Percentiles rank a stretch among this genome's conserved stretches.
Conservation (phyloP, 2,329 filamentous ascomycete species). For the Diaporthe ampelina region DNA sequence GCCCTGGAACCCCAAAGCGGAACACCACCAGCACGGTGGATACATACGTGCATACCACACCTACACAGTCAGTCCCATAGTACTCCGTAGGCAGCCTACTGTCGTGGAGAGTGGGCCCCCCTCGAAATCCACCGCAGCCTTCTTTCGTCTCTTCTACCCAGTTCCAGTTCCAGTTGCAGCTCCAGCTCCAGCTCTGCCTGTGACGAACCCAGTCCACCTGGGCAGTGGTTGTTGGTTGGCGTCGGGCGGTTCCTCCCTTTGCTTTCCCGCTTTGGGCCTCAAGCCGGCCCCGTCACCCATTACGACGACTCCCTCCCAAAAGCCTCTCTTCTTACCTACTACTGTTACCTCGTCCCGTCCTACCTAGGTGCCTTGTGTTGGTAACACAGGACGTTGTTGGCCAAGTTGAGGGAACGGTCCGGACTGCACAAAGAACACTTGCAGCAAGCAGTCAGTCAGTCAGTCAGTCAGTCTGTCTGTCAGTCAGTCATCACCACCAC, state of each 20-base stretch:
- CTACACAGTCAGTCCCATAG: not conserved
- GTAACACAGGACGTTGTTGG: slow-evolving; percentile 1
- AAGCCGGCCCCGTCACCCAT: slow-evolving; percentile 28
- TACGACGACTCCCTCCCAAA: slow-evolving; percentile 30
- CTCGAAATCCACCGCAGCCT: not conserved
- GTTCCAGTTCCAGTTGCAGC: not conserved
- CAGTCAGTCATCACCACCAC: not conserved
- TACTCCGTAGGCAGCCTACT: not conserved
- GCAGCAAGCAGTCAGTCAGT: not conserved
- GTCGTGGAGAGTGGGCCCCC: slow-evolving; percentile 12
- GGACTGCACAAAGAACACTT: slow-evolving; percentile 19
- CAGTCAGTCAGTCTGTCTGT: not conserved
- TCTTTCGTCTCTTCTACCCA: slow-evolving; percentile 18
- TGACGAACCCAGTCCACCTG: slow-evolving; percentile 4
- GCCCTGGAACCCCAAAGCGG: slow-evolving; percentile 5
- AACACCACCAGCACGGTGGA: slow-evolving; percentile 1
- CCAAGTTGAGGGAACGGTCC: slow-evolving; percentile 21
- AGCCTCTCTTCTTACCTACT: not conserved
- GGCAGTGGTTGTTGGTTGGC: not conserved
- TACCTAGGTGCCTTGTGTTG: slow-evolving; percentile 5
- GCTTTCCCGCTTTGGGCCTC: slow-evolving; percentile 31
- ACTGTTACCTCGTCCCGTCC: not conserved
- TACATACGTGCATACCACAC: not conserved
- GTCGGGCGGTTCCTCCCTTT: slow-evolving; percentile 32
- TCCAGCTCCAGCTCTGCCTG: not conserved